Conservation (phyloP, 2,329 filamentous ascomycete species). For the Chlorencoelia australis region DNA sequence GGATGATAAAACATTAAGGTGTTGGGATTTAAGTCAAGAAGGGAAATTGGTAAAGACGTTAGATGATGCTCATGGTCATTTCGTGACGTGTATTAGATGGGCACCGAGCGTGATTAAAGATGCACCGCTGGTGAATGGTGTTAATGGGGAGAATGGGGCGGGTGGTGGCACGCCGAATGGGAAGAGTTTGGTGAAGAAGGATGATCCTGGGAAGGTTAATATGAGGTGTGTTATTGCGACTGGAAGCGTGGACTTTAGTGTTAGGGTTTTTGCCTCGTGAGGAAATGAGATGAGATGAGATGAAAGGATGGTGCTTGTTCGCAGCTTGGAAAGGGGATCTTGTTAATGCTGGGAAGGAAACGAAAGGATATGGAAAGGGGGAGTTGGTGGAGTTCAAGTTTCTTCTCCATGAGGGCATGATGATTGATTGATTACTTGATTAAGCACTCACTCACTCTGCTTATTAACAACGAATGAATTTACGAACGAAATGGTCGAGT, state of each 20-base stretch:
- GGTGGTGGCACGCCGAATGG: conserved; percentile 14
- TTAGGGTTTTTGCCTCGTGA: conserved; percentile 62
- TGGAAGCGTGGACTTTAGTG: conserved; percentile 71
- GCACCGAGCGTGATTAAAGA: conserved; percentile 66
- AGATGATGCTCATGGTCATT: conserved; percentile 68
- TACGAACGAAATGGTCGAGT: no score
- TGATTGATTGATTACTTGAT: no score
- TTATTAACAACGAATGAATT: no score
- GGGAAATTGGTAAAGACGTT: conserved; percentile 81
- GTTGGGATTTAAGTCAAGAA: conserved; percentile 89
- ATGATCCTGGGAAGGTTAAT: conserved; percentile 41
- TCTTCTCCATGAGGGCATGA: no score
- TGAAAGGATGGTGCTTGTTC: no score
- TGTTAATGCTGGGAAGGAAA: no score
- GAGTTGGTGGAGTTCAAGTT: no score
- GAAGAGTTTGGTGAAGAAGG: conserved; percentile 38
- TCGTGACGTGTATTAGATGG: conserved; percentile 81
- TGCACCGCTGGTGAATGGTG: conserved; percentile 32
- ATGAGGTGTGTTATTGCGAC: conserved; percentile 83
- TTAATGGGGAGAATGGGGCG: conserved; percentile 40
- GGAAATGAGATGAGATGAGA: no score
- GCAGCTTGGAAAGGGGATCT: no score
- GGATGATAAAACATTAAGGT: conserved; percentile 86
- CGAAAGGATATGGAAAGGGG: no score
- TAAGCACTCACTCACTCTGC: no score